Base-by-base conservation (phyloP, 1,284 basidiomycete genomes). In the Apiotrichum gracile region DNA sequence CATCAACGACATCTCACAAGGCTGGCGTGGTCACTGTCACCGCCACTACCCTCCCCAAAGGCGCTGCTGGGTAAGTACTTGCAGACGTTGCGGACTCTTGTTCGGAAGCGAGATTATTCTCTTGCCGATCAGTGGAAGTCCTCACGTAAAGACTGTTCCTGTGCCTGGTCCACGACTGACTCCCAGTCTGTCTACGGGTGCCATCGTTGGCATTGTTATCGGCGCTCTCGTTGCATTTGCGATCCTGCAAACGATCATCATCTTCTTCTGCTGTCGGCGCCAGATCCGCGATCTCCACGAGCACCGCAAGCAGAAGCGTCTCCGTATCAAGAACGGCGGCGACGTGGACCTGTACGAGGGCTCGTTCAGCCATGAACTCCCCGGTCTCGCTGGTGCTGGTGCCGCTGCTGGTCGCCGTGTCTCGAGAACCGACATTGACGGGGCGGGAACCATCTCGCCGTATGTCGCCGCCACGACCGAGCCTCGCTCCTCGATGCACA, bases 201-300 rank as follows among this genome's bases (percentile, higher is more conserved):
- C 67, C 16, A 68, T 73, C 40, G 69, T 60, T 19, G 71, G 71
- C 7, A 71, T 73, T 24, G 69, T 64, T 21, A 51, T 72, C 5
- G 65, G 60, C 13, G 67, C 61, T 1, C 52, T 71, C 16, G 50
- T 65, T n/a, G 60, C 49, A 5, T 61, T 70, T 9, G 29, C 67
- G 14, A 57, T 65, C 22, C 37, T 68, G 2, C 69, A 69, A 58
- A 59, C 47, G 6, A 39, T 61, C 4, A 42, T 72, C 14, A 34
- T 73, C 31, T 73, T 64, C 63, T 68, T 69, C 60, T 70, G 69
- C 61, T 72, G 69, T 47, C 59, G 68, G 16, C 53, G 65, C 22
- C 65, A 69, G 44, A 47, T 72, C 27, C 34, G 33, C 9, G 57
- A 63, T 1, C 55, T 66, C 10, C 47, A 67, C 17, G 66, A 64